Evolutionary conservation across 1,139 yeast genomes (phyloP).

Genomic region (Entelexis sorbosivorans): DNA sequence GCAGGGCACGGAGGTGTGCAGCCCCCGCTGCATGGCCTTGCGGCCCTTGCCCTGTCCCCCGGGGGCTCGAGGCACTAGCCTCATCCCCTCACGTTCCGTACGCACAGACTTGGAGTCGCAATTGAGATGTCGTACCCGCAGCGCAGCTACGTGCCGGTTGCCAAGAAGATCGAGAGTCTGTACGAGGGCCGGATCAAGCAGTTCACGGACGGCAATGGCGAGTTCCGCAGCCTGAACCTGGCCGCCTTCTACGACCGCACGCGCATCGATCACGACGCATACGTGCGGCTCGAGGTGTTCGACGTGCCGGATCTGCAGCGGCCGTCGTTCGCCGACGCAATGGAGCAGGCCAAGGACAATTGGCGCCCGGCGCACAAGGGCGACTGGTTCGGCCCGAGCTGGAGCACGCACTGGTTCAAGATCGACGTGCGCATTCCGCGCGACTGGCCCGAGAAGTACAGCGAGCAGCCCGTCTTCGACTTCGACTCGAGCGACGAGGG

Average conservation of each 20-base stretch:
- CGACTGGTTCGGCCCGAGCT: constrained; percentile 81
- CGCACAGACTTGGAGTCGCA: neutral
- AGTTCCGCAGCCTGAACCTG: constrained; percentile 55
- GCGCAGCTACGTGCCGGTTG: constrained; percentile 43
- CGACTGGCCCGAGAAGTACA: constrained; percentile 29
- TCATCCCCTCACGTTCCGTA: neutral
- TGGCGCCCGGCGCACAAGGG: constrained; percentile 60
- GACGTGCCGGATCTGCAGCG: constrained; percentile 58
- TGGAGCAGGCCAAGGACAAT: constrained; percentile 34
- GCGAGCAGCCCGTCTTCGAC: constrained; percentile 49
- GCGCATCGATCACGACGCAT: constrained; percentile 36
- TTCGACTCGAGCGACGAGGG: constrained; percentile 91
- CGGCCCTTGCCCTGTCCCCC: neutral
- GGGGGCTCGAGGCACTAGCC: neutral
- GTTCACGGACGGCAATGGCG: constrained; percentile 62
- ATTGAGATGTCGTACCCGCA: constrained; percentile 15
- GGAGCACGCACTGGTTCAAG: constrained; percentile 95
- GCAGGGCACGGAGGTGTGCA: constrained; percentile 4
- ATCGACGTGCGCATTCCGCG: constrained; percentile 52
- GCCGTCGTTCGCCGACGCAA: constrained; percentile 66
- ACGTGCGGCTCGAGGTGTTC: constrained; percentile 45
- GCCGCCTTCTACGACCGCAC: constrained; percentile 70
- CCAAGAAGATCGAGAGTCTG: constrained; percentile 71
- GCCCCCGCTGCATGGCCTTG: constrained; percentile 6
- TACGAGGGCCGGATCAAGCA: constrained; percentile 73